Conservation (phyloP, 2,329 filamentous ascomycete genomes). For the Ustulina deusta region DNA sequence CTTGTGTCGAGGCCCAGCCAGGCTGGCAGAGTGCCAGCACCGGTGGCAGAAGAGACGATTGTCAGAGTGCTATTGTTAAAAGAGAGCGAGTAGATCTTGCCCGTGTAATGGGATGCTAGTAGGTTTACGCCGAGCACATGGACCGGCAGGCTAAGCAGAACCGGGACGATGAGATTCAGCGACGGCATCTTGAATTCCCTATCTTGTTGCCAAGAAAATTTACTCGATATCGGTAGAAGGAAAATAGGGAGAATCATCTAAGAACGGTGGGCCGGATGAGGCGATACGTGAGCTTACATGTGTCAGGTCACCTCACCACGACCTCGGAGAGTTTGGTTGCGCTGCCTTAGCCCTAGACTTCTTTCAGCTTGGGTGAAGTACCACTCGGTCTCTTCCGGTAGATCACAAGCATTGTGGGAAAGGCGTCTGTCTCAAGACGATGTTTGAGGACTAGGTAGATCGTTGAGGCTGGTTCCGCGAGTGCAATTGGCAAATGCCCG, state of each 20-base stretch:
- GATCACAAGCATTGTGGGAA: conserved; percentile 27
- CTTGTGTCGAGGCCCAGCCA: conserved; percentile 54
- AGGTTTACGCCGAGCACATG: conserved; percentile 50
- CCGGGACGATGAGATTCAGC: conserved; percentile 40
- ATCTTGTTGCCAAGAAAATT: conserved; percentile 35
- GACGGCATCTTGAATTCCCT: conserved; percentile 42
- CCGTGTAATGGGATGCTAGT: conserved; percentile 56
- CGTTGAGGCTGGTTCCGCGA: conserved; percentile 43
- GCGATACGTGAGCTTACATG: conserved; percentile 36
- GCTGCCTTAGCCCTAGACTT: conserved; percentile 25
- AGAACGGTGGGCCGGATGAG: conserved; percentile 30
- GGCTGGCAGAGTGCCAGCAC: conserved; percentile 54
- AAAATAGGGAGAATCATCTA: conserved; percentile 16
- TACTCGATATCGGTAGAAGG: conserved; percentile 36
- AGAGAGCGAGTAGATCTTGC: conserved; percentile 54
- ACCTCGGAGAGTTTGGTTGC: conserved; percentile 33
- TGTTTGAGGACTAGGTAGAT: conserved; percentile 17
- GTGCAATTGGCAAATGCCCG: conserved; percentile 48
- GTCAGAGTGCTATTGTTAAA: conserved; percentile 47
- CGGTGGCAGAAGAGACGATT: conserved; percentile 46
- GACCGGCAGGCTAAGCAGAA: conserved; percentile 41
- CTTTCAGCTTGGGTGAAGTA: conserved; percentile 31
- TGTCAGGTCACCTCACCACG: conserved; percentile 26
- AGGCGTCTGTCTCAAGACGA: conserved; percentile 21
- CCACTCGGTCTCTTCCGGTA: conserved; percentile 32